These are phyloP conservation scores for Solanum rostratum DNA, from an alignment of 257 asterid genomes.

Conservation along the genomic window DNA sequence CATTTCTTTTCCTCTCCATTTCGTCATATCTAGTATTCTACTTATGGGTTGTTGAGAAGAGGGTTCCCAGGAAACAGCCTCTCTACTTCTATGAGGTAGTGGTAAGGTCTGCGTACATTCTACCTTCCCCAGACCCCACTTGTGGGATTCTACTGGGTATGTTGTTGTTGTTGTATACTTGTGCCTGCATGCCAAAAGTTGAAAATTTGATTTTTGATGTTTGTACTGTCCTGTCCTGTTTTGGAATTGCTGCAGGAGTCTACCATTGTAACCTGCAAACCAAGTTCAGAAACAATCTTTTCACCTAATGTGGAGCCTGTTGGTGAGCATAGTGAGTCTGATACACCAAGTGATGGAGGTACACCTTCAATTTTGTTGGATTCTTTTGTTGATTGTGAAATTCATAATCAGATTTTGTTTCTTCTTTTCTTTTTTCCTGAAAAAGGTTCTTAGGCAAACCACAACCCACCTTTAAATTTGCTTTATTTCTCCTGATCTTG, in stretches of 20 bases:
- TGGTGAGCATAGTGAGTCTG: conserved; percentile 19
- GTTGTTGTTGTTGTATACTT: too few relatives aligned
- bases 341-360: conserved; percentile 38
- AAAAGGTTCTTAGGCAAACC: background rate
- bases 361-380: background rate
- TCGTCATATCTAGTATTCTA: too few relatives aligned
- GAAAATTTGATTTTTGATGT: background rate
- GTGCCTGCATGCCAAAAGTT: background rate
- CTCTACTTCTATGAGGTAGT: too few relatives aligned
- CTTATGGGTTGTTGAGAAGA: too few relatives aligned
- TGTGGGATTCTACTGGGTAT: too few relatives aligned
- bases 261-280: conserved; percentile 28
- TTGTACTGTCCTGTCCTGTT: conserved; percentile 1
- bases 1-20: too few relatives aligned
- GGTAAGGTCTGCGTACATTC: too few relatives aligned
- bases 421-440: background rate
- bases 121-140: too few relatives aligned
- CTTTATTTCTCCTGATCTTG: background rate
- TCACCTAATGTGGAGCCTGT: conserved; percentile 64
- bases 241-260: conserved; percentile 35
- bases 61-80: too few relatives aligned
- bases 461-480: background rate
- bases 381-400: background rate
- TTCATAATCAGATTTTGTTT: background rate
- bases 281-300: conserved; percentile 69